phyloP scores from a whole-genome alignment of 179 eudicot species.

The Silene noctiflora region DNA sequence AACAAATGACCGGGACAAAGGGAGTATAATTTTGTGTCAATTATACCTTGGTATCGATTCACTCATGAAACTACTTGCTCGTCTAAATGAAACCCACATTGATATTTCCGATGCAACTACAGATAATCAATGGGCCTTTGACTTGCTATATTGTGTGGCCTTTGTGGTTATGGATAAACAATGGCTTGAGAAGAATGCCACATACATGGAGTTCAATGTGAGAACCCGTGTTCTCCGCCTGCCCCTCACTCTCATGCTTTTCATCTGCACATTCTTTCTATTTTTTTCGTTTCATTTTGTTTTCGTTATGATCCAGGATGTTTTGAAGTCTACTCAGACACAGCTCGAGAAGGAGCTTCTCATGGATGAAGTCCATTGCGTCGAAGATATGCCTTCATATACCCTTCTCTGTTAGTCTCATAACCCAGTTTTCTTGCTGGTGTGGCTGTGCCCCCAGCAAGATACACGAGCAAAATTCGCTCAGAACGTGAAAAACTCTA shows the following conservation, averaged over 20 bases:
- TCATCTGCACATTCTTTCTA: not conserved
- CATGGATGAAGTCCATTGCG: conserved; percentile 57
- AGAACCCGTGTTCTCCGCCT: conserved; percentile 16
- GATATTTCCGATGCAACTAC: conserved; percentile 28
- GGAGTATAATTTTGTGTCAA: too few relatives aligned
- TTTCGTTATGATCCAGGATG: conserved; percentile 36
- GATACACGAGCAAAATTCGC: not conserved
- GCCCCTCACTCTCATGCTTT: not conserved
- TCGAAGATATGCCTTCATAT: conserved; percentile 83
- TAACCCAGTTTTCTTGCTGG: not conserved
- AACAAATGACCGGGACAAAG: too few relatives aligned
- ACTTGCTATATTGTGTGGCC: conserved; percentile 79
- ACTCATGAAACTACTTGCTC: not conserved
- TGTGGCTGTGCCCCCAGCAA: not conserved
- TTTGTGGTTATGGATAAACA: conserved; percentile 80
- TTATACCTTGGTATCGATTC: not conserved
- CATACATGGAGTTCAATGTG: conserved; percentile 88
- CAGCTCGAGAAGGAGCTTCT: conserved; percentile 73
- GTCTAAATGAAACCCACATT: conserved; percentile 5
- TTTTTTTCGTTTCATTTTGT: not conserved
- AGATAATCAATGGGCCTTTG: conserved; percentile 89
- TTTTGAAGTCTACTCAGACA: conserved; percentile 52
- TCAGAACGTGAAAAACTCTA: not conserved
- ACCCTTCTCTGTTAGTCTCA: conserved; percentile 40
- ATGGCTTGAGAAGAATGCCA: conserved; percentile 72